These are phyloP conservation scores for Xerocomellus intermedius DNA, from an alignment of 768 basidiomycete species.

Conservation along the genomic window DNA sequence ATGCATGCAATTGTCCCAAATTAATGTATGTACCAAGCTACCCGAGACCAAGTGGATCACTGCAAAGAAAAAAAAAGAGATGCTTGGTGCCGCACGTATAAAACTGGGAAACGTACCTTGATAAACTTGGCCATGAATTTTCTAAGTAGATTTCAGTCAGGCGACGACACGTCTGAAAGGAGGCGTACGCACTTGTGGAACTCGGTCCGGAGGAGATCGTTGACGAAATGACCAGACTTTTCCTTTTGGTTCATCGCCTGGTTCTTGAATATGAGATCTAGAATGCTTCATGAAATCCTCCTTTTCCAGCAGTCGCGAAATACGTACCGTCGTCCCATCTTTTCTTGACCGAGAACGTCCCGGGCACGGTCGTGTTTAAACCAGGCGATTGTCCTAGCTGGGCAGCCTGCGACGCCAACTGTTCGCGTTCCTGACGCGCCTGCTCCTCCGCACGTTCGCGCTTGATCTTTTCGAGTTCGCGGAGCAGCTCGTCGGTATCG, in stretches of 20 bases:
- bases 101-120: conserved; percentile 48
- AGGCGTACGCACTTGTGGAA: conserved; percentile 75
- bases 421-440: conserved; percentile 73
- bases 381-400: conserved; percentile 77
- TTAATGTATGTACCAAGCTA: neutral
- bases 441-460: conserved; percentile 94
- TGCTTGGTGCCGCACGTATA: neutral
- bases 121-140: conserved; percentile 94
- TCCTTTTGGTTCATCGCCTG: conserved; percentile 75
- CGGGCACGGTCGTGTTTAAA: conserved; percentile 69
- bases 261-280: conserved; percentile 98
- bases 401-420: conserved; percentile 57
- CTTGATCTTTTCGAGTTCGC: conserved; percentile 98
- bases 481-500: conserved; percentile 85
- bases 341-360: conserved; percentile 87
- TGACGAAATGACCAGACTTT: conserved; percentile 83
- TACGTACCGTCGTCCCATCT: conserved; percentile 91
- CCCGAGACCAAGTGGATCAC: neutral
- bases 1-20: no score
- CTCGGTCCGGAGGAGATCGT: conserved; percentile 90
- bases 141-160: conserved; percentile 38
- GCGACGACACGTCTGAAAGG: conserved; percentile 1
- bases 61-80: neutral
- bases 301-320: neutral
- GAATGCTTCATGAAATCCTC: conserved; percentile 2